Conservation (phyloP, 1,284 basidiomycete species). For the Ustilago vetiveriae region DNA sequence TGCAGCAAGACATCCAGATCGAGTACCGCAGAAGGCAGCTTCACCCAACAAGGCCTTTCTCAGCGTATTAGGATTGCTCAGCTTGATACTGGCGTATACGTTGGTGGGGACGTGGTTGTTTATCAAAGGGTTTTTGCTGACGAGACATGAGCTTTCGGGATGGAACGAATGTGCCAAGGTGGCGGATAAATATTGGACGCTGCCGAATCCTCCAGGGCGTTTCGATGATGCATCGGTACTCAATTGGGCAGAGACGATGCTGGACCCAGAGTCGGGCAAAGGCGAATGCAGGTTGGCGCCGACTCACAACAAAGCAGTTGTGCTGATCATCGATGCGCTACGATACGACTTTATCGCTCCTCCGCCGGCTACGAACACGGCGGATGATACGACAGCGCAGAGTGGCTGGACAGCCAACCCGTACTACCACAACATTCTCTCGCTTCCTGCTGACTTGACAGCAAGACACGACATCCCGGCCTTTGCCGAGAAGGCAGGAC, state of each 20-base stretch:
- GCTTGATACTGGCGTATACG: constrained; percentile 43
- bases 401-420: constrained; percentile 64
- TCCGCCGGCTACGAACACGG: constrained; percentile 70
- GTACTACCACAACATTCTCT: constrained; percentile 83
- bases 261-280: constrained; percentile 17
- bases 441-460: constrained; percentile 79
- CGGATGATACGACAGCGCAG: neutral
- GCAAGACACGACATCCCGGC: constrained; percentile 7
- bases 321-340: constrained; percentile 90
- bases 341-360: constrained; percentile 91
- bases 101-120: constrained; percentile 55
- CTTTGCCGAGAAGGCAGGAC: constrained; percentile 7
- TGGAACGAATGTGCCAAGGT: constrained; percentile 15
- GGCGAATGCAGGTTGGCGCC: constrained; percentile 58
- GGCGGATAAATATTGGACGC: constrained; percentile 1
- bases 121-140: constrained; percentile 63
- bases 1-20: constrained; percentile 38
- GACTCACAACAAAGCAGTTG: constrained; percentile 72
- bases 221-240: constrained; percentile 27
- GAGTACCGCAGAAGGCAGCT: constrained; percentile 39
- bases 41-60: constrained; percentile 41
- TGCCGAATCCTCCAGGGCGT: constrained; percentile 28
- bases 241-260: constrained; percentile 35
- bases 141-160: constrained; percentile 50
- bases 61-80: constrained; percentile 43